These are phyloP conservation scores for Kwoniella sp. DNA, from an alignment of 768 basidiomycete species.

Conservation along the genomic window DNA sequence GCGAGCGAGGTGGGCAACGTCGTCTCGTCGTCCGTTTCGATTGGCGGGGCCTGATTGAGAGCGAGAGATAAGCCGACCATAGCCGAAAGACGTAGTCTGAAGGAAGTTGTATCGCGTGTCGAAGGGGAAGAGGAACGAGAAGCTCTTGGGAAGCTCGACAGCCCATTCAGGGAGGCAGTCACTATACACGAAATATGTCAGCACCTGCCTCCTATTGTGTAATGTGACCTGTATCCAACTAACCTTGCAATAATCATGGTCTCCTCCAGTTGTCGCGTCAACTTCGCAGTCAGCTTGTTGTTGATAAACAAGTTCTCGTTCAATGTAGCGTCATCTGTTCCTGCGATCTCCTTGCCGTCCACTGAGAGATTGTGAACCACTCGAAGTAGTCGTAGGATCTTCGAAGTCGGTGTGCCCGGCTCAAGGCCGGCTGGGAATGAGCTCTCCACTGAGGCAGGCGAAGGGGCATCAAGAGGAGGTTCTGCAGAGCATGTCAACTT, in stretches of 20 bases:
- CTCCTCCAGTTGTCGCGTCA: conserved; percentile 95
- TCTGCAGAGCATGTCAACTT: conserved; percentile 54
- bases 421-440: conserved; percentile 73
- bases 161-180: conserved; percentile 98
- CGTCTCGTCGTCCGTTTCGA: conserved; percentile 81
- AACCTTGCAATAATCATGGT: conserved; percentile 98
- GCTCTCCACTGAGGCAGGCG: conserved; percentile 34
- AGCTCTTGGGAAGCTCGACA: conserved; percentile 88
- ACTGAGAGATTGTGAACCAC: conserved; percentile 82
- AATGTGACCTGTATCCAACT: conserved; percentile 36
- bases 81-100: conserved; percentile 96
- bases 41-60: conserved; percentile 76
- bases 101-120: conserved; percentile 95
- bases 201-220: not conserved
- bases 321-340: conserved; percentile 60
- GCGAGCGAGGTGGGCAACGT: conserved; percentile 86
- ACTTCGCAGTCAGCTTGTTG: conserved; percentile 95
- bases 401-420: conserved; percentile 79
- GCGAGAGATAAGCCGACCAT: conserved; percentile 89
- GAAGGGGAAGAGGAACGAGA: conserved; percentile 98
- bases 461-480: conserved; percentile 32
- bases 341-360: conserved; percentile 51
- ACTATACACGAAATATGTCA: conserved; percentile 57
- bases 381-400: conserved; percentile 85
- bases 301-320: conserved; percentile 88